Evolutionary conservation across 768 basidiomycete genomes (phyloP), one percentile per base, ranked within the genome.

Genomic region (Fistulinella prunicolor): DNA sequence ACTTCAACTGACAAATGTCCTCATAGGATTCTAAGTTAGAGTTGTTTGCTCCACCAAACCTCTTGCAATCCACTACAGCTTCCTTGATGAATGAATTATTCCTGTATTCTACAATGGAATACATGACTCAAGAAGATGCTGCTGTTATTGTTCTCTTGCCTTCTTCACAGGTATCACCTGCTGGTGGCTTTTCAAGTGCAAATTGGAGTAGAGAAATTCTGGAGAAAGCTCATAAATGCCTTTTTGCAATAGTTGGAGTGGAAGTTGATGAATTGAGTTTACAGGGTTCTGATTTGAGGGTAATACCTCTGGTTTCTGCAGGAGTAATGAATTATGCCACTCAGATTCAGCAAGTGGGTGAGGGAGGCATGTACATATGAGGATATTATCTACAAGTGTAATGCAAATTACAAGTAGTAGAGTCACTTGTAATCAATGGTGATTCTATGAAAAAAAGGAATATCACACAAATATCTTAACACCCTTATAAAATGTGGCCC

Each of bases 281-380:
- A 23, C 38, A 19, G 29, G 32, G 37, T 42, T 23, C 26, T 46
- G 65, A 66, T 48, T 47, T 35, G 6, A 38, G 21, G 42, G 50
- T 9, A 36, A 46, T 16, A 48, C 47, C 30, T 42, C 32, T 32
- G 19, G 23, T 32, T n/a, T 42, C 37, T 29, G 20, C 20, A 24
- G 37, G 48, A 36, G 28, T 40, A 29, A 28, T 12, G 28, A 56
- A 51, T 29, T 61, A 55, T 23, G 24, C 42, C 5, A 6, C 28
- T 32, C 49, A n/a, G n/a, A n/a, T 54, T 23, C 56, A 51, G 16
- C 68, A 71, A 34, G 53, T 76, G 28, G 77, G 76, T 6, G 79
- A 81, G 30, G 74, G 74, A 3, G 65, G 74, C 19, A 78, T 79
- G 77, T 80, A 79, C 50, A 76, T 79, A 49, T 79, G 50, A 67